Evolutionary conservation across 768 basidiomycete genomes (phyloP).

Genomic region (Leccinum subgranulosum): DNA sequence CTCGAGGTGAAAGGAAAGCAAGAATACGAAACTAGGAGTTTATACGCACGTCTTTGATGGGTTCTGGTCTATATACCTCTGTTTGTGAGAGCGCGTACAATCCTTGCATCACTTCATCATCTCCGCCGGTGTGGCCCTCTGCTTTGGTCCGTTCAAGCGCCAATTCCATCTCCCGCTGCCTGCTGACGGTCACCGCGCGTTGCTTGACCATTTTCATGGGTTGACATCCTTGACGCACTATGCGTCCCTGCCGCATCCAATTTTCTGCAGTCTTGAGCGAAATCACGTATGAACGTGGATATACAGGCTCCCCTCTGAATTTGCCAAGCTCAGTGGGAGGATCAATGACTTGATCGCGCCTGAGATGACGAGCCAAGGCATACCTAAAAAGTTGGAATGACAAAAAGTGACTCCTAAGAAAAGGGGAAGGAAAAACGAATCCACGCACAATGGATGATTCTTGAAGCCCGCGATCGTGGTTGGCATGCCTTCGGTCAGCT

Average conservation of each 20-base stretch:
- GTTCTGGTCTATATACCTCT: conserved; percentile 71
- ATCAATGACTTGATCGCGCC: conserved; percentile 81
- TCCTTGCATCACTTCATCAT: conserved; percentile 75
- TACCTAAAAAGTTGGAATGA: conserved; percentile 48
- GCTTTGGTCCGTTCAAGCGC: conserved; percentile 40
- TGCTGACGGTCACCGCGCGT: conserved; percentile 75
- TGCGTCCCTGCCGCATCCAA: conserved; percentile 88
- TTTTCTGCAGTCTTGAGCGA: conserved; percentile 87
- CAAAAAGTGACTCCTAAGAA: conserved; percentile 11
- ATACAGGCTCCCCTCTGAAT: conserved; percentile 92
- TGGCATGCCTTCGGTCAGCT: conserved; percentile 91
- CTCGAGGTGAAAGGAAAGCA: not conserved
- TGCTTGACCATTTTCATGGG: conserved; percentile 90
- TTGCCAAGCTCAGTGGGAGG: conserved; percentile 82
- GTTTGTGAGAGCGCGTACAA: conserved; percentile 86
- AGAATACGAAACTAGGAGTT: conserved; percentile 28
- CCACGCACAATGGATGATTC: conserved; percentile 78
- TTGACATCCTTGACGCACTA: conserved; percentile 68
- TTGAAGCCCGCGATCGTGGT: conserved; percentile 89
- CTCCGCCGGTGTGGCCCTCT: conserved; percentile 37
- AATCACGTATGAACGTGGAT: conserved; percentile 80
- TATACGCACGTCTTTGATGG: conserved; percentile 84
- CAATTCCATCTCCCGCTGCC: conserved; percentile 69
- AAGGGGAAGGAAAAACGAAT: not conserved
- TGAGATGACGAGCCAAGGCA: conserved; percentile 82